Conservation (phyloP, 1,284 basidiomycete genomes). For the Cutaneotrichosporon sp. region DNA sequence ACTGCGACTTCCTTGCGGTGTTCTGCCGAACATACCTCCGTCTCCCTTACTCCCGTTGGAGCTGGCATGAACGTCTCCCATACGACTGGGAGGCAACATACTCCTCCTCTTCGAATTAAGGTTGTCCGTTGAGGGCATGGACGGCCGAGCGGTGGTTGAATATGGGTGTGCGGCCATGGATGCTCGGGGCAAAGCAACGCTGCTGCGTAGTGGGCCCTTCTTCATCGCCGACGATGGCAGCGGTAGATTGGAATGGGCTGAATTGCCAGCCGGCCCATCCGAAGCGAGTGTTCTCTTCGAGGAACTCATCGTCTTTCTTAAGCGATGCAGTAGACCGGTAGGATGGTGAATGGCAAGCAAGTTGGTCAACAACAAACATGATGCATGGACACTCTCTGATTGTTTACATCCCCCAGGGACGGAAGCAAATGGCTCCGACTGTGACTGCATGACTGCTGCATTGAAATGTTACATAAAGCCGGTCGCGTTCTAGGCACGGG, state of each 20-base stretch:
- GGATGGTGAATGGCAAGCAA: no score
- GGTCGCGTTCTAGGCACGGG: no score
- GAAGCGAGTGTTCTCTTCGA: slow-evolving; percentile 52
- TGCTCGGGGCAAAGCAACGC: neutral
- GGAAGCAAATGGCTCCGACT: neutral
- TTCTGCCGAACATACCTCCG: slow-evolving; percentile 56
- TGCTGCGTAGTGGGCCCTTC: neutral
- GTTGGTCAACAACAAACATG: no score
- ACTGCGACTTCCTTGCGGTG: slow-evolving; percentile 58
- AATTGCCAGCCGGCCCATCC: slow-evolving; percentile 56
- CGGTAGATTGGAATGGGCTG: slow-evolving; percentile 39
- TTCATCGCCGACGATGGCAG: neutral
- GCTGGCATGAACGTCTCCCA: neutral
- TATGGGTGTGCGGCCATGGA: slow-evolving; percentile 4
- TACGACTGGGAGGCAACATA: neutral
- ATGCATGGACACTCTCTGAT: no score
- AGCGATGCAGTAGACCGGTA: no score
- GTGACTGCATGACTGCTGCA: no score
- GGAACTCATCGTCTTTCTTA: no score
- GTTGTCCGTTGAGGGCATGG: neutral
- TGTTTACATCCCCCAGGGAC: slow-evolving; percentile 5
- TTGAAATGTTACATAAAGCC: no score
- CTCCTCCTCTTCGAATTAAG: slow-evolving; percentile 2
- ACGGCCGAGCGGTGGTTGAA: neutral
- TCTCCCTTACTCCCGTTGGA: slow-evolving; percentile 53